Conservation (phyloP, 1,284 basidiomycete genomes). For the Ustilago loliicola region DNA sequence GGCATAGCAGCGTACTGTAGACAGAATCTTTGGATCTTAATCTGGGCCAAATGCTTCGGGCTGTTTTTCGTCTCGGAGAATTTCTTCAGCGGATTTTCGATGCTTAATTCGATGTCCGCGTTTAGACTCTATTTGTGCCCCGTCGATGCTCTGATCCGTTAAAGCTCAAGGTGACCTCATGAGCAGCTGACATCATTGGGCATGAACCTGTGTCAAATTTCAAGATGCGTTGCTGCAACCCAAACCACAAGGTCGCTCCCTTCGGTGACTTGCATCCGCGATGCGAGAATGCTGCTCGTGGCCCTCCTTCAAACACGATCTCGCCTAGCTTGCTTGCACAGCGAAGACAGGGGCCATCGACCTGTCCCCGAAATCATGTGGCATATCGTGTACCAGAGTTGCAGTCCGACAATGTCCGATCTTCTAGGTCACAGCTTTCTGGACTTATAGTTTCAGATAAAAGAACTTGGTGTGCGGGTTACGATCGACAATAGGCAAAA, state of each 20-base stretch:
- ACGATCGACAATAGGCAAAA: not conserved
- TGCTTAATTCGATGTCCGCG: constrained; percentile 26
- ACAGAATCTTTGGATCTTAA: too few species aligned
- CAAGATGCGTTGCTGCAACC: not conserved
- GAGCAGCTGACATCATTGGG: not conserved
- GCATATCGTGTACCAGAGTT: not conserved
- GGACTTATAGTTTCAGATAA: not conserved
- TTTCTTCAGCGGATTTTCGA: constrained; percentile 5
- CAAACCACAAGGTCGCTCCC: constrained; percentile 1
- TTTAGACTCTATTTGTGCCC: not conserved
- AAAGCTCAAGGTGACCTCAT: not conserved
- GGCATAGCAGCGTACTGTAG: not conserved
- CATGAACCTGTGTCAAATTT: not conserved
- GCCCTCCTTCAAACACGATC: not conserved
- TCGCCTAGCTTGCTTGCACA: not conserved
- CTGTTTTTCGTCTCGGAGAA: constrained; percentile 13
- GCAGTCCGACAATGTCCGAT: constrained; percentile 5
- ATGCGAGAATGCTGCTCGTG: not conserved
- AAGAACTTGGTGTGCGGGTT: not conserved
- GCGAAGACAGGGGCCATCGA: not conserved
- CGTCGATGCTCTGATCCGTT: not conserved
- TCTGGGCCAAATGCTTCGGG: not conserved
- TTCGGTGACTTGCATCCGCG: not conserved
- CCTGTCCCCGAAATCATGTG: not conserved
- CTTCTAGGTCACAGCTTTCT: not conserved